Evolutionary conservation across 1,284 basidiomycete genomes (phyloP).

Genomic region (Pholiota adiposa): DNA sequence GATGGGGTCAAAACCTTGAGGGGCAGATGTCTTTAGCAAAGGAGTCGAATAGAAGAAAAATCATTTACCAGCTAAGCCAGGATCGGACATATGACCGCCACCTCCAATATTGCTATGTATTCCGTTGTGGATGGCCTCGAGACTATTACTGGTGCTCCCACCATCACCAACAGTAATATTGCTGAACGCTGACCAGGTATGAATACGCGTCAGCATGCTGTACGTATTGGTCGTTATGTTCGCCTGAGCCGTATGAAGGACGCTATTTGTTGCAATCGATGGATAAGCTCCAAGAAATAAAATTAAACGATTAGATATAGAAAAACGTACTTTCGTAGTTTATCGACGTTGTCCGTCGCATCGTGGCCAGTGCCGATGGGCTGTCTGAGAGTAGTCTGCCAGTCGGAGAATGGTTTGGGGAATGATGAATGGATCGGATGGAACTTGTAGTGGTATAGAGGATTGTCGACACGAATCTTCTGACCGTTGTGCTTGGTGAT

Average conservation of each 20-base stretch:
- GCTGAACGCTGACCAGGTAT: constrained; percentile 48
- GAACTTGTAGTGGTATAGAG: constrained; percentile 48
- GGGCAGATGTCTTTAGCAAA: background rate
- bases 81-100: constrained; percentile 48
- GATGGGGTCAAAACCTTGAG: constrained; percentile 49
- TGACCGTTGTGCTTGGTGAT: constrained; percentile 44
- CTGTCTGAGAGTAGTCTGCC: constrained; percentile 46
- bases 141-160: constrained; percentile 43
- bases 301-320: no score
- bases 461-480: constrained; percentile 40
- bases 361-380: constrained; percentile 32
- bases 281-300: no score
- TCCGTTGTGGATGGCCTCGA: constrained; percentile 53
- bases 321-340: constrained; percentile 34
- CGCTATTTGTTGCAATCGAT: constrained; percentile 21
- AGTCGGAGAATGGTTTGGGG: constrained; percentile 37
- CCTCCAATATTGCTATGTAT: constrained; percentile 48
- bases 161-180: constrained; percentile 44
- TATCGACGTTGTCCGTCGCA: constrained; percentile 36
- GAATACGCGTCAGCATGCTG: constrained; percentile 42
- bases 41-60: background rate
- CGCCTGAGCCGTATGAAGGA: constrained; percentile 26
- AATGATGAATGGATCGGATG: constrained; percentile 45
- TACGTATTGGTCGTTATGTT: constrained; percentile 39
- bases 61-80: constrained; percentile 39